Base-by-base conservation (phyloP, 305 asterid species). In the Striga hermonthica region DNA sequence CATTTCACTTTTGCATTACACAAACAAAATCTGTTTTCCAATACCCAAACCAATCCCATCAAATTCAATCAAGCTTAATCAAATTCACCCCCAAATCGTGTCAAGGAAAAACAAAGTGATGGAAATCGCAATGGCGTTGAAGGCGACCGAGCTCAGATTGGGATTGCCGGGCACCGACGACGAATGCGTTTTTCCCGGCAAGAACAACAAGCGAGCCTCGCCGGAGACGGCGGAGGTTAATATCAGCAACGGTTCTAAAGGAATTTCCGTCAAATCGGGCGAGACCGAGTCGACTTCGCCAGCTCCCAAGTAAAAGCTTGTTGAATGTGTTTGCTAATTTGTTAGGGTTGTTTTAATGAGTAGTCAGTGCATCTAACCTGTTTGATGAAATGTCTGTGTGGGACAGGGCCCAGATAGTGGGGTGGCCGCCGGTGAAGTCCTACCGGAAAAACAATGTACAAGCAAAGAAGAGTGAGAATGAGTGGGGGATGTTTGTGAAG, bases 391-490 rank as follows among this genome's bases (percentile, higher is more conserved):
- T 16, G n/a, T 45, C 3, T 62, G 39, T 62, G 62, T 31, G 69
- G 10, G 28, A 22, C 73, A 85, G 91, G 79, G 81, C 85, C 16
- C 89, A 83, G 66, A 83, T 83, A 28, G 85, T 85, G 6, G 92
- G 92, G 61, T 85, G 92, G 92, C 92, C 92, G 39, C 92, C 92
- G 52, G 89, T 85, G 75, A 83, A 86, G 47, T 75, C 85, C 1
- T 77, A 76, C 89, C 68, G 91, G 81, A 83, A 85, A 56, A 83
- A 76, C 65, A 85, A 49, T 54, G 44, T 75, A 38, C 85, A 64
- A 77, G 6, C 48, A 56, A 80, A 71, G 76, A 81, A 63, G 52
- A 34, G 62, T 12, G 83, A 75, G 35, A 8, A 67, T 40, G n/a
- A 70, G 9, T 47, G 48, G 28, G 86, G 83, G 69, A 82, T 78